Evolutionary conservation across 345 rosid species (phyloP).

Genomic region (Aquilaria sinensis): DNA sequence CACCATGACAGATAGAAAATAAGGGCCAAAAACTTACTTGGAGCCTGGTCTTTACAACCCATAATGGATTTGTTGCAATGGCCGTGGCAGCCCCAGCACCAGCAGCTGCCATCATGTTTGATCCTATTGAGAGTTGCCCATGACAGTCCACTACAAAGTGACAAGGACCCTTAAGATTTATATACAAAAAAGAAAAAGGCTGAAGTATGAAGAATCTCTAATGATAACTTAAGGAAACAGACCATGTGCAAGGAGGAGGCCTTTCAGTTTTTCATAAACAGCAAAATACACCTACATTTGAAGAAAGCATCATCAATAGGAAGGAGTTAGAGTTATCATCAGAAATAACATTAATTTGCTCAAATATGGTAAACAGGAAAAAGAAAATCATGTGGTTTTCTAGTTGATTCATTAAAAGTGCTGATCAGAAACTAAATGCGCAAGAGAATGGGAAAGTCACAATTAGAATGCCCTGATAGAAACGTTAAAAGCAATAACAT

Average conservation of each 20-base stretch:
- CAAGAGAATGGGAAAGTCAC: neutral
- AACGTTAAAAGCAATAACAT: no score
- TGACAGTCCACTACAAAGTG: conserved; percentile 36
- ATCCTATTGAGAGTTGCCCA: conserved; percentile 52
- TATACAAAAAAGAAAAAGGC: neutral
- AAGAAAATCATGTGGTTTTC: neutral
- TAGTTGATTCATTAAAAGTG: neutral
- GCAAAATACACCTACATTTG: conserved; percentile 78
- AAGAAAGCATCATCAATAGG: conserved; percentile 11
- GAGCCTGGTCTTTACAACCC: conserved; percentile 99
- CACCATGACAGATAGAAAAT: neutral
- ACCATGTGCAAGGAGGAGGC: conserved; percentile 39
- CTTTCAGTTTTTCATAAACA: conserved; percentile 67
- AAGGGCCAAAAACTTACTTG: conserved; percentile 46
- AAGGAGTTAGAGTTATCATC: neutral
- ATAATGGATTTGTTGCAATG: conserved; percentile 79
- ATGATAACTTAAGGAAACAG: no score
- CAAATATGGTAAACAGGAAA: neutral
- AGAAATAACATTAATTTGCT: neutral
- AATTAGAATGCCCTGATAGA: no score
- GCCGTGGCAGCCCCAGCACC: conserved; percentile 96
- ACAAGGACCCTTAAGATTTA: conserved; percentile 7
- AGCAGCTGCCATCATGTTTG: conserved; percentile 88
- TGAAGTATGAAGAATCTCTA: no score
- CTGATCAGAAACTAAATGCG: neutral